Conservation (phyloP, 148 eudicot species). For the Polygonum maritimum region DNA sequence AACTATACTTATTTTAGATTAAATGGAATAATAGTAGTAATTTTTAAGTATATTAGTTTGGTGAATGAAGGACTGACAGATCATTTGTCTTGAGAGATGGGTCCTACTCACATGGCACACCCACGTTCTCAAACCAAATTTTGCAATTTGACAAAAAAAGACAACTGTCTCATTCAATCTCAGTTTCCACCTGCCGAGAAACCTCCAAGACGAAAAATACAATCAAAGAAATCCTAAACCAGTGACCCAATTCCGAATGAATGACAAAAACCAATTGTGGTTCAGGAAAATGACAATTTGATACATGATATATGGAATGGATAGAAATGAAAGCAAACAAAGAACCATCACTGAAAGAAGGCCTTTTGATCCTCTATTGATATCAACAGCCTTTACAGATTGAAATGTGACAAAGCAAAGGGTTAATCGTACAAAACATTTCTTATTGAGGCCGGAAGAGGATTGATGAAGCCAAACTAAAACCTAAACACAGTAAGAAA, state of each 20-base stretch:
- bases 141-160: neutral
- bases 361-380: slow-evolving; percentile 5
- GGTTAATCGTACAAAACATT: neutral
- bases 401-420: neutral
- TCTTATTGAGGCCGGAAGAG: slow-evolving; percentile 10
- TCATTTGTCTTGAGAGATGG: slow-evolving; percentile 3
- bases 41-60: neutral
- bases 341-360: neutral
- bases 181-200: neutral
- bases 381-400: slow-evolving; percentile 10
- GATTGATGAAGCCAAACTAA: neutral
- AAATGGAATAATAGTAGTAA: too few relatives aligned
- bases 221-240: neutral
- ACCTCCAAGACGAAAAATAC: neutral
- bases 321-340: neutral
- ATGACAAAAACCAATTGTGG: neutral
- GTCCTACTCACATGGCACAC: neutral
- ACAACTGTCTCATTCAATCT: neutral
- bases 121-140: slow-evolving; percentile 1
- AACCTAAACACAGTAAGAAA: neutral
- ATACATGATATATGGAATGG: neutral
- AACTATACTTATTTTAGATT: too few relatives aligned
- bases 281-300: neutral
- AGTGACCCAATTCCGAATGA: neutral
- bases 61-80: slow-evolving; percentile 5